These are phyloP conservation scores for Cercophora scortea DNA, from an alignment of 495 filamentous ascomycete genomes.

Conservation along the genomic window DNA sequence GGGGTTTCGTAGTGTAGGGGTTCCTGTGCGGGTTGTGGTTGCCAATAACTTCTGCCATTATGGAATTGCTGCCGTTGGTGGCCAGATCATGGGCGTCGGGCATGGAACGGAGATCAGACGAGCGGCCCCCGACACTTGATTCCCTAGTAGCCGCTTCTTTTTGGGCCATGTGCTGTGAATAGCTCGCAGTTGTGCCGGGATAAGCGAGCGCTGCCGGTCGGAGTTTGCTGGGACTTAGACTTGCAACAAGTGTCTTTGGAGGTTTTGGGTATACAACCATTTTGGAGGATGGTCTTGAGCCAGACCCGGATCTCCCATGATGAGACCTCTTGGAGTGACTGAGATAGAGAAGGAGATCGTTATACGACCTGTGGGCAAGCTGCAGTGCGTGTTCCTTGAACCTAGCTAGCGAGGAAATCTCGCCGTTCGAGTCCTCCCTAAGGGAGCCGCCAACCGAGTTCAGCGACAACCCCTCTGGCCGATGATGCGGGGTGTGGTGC, in stretches of 20 bases:
- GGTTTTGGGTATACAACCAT: conserved; percentile 42
- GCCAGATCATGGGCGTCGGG: conserved; percentile 1
- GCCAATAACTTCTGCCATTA: conserved; percentile 8
- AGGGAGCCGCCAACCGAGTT: conserved; percentile 4
- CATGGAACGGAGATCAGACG: neutral
- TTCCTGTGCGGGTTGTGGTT: conserved; percentile 3
- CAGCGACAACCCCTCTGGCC: conserved; percentile 12
- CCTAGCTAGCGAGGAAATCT: conserved; percentile 38
- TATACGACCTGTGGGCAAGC: conserved; percentile 83
- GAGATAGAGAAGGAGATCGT: conserved; percentile 72
- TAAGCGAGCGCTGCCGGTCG: conserved; percentile 1
- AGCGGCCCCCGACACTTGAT: neutral
- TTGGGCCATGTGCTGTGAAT: conserved; percentile 17
- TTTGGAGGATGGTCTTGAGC: conserved; percentile 22
- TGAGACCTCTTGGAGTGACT: conserved; percentile 51
- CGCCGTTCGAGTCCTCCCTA: conserved; percentile 1
- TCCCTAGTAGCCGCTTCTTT: conserved; percentile 12
- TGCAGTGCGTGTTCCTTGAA: conserved; percentile 76
- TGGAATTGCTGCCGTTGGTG: neutral
- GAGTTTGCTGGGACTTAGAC: conserved; percentile 6
- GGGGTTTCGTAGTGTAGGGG: conserved; percentile 10
- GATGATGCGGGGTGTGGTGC: conserved; percentile 10
- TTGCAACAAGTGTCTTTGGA: conserved; percentile 23
- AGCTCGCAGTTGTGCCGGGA: conserved; percentile 5
- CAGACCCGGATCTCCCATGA: conserved; percentile 16